Evolutionary conservation across 345 rosid genomes (phyloP).

Genomic region (Salix exigua): DNA sequence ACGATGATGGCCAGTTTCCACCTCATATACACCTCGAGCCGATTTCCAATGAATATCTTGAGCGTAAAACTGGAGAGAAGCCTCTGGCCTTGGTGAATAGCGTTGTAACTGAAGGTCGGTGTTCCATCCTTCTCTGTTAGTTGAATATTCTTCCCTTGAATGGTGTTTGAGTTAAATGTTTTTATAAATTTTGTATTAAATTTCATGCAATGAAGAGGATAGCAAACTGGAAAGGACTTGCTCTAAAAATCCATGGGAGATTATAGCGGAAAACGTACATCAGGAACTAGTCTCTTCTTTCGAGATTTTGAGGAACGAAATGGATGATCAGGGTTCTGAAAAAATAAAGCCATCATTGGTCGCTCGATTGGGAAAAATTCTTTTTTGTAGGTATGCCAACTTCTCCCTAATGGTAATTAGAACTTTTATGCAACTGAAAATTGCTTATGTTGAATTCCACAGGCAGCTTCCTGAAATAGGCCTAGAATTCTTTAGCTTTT

Average conservation of each 20-base stretch:
- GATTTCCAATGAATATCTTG: constrained; percentile 29
- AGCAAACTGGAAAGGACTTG: constrained; percentile 11
- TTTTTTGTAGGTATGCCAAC: constrained; percentile 42
- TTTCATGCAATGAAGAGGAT: constrained; percentile 13
- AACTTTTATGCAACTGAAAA: not conserved
- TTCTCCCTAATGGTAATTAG: not conserved
- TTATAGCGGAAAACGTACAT: constrained; percentile 42
- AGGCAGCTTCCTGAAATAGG: not conserved
- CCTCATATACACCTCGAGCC: constrained; percentile 34
- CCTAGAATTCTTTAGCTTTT: no score
- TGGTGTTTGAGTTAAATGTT: no score
- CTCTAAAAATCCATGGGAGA: constrained; percentile 32
- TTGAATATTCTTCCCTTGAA: not conserved
- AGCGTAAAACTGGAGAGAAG: constrained; percentile 28
- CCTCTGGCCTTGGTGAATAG: constrained; percentile 35
- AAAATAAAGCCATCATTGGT: constrained; percentile 39
- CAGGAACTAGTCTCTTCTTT: constrained; percentile 44
- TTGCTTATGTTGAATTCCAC: not conserved
- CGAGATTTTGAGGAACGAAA: constrained; percentile 28
- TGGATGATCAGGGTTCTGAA: constrained; percentile 12
- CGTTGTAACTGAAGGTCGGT: constrained; percentile 28
- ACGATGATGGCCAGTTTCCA: constrained; percentile 32
- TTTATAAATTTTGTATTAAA: not conserved
- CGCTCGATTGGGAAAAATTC: constrained; percentile 55
- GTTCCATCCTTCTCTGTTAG: not conserved